These are phyloP conservation scores for Pestalotiopsis sp. DNA, from an alignment of 2,329 filamentous ascomycete species.

Conservation along the genomic window DNA sequence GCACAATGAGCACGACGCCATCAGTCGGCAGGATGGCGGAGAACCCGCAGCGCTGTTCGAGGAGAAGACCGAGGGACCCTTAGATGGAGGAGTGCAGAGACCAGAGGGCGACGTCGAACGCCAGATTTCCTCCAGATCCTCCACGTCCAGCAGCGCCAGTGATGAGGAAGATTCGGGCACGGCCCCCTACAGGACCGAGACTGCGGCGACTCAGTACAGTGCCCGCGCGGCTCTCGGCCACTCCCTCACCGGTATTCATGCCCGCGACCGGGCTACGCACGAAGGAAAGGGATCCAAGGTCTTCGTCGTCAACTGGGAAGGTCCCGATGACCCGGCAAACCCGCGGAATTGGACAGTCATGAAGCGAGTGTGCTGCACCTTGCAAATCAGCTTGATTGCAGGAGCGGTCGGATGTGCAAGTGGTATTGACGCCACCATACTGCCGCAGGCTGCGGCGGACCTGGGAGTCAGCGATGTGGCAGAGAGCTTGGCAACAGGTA, in stretches of 20 bases:
- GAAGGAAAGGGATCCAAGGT: slow-evolving; percentile 28
- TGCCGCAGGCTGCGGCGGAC: slow-evolving; percentile 42
- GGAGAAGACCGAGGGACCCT: not conserved
- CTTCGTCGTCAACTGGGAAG: slow-evolving; percentile 41
- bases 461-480: slow-evolving; percentile 50
- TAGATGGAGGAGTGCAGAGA: not conserved
- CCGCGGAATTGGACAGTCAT: slow-evolving; percentile 37
- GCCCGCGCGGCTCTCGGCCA: slow-evolving; percentile 25
- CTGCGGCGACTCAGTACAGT: slow-evolving; percentile 18
- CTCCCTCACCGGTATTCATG: slow-evolving; percentile 30
- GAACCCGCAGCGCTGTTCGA: not conserved
- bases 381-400: slow-evolving; percentile 46
- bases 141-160: not conserved
- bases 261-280: slow-evolving; percentile 24
- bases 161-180: not conserved
- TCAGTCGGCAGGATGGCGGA: not conserved
- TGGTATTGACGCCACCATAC: slow-evolving; percentile 50
- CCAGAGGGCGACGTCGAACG: not conserved
- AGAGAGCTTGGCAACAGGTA: slow-evolving; percentile 47
- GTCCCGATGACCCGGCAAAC: slow-evolving; percentile 34
- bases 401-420: slow-evolving; percentile 51
- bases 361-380: slow-evolving; percentile 36
- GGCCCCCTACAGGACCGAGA: slow-evolving; percentile 14
- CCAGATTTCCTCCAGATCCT: not conserved
- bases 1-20: not conserved